Evolutionary conservation across 2,329 filamentous ascomycete species (phyloP), one percentile per base, ranked within the genome.

Genomic region (Herpotrichia juniperi): DNA sequence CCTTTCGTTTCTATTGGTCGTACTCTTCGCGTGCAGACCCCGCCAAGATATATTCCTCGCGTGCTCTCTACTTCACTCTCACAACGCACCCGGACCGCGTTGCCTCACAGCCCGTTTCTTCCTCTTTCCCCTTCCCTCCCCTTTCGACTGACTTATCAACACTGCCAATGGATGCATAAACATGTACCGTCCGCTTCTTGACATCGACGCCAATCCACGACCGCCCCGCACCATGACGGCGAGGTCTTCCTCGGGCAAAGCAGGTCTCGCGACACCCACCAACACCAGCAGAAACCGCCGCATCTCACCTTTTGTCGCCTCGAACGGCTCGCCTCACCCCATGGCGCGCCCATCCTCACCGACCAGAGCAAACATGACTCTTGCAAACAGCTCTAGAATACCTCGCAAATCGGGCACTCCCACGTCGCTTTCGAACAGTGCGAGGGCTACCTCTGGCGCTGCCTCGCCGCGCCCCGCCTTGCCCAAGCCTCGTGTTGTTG

Each of bases 401-500:
- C 69, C 71, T 30, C 68, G 67, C 39, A 65, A 56, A 34, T 51
- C 54, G 24, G 45, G 53, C 3, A 59, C 54, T 4, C 56, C 57
- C 7, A 57, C 32, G 12, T 45, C 56, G n/a, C 34, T 48, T 31
- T 31, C 40, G 25, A 43, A 40, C 19, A 16, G 25, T n/a, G 3
- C 25, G n/a, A 28, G 19, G 40, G 12, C 5, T 14, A 21, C 8
- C 4, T 24, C 24, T 28, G 39, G n/a, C 22, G 37, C 37, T 3
- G 7, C 21, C 19, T 24, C 37, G 19, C 37, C 22, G 3, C 37
- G 37, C 24, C 3, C 22, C 16, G 45, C 25, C 17, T 30, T 57
- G n/a, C 40, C 56, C 14, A 51, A 12, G 11, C 26, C 37, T 46
- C 21, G 30, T 16, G 35, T 21, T 35, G 51, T 16, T 37, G 32